phyloP scores from a whole-genome alignment of 495 filamentous ascomycete species.

The Tuber calosporum region DNA sequence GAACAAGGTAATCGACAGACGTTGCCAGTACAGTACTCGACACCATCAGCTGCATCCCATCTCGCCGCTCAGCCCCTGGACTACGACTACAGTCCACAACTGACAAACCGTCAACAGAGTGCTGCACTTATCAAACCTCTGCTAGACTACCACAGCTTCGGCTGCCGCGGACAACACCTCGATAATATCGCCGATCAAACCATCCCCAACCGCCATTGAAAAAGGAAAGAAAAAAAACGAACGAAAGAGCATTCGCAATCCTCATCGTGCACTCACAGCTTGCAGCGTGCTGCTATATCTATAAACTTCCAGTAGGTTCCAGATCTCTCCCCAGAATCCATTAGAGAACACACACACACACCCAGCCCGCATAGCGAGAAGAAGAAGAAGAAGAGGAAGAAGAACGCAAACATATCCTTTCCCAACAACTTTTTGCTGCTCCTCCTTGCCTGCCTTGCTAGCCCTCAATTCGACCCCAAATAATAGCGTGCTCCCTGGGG shows the following conservation, averaged over 20 bases:
- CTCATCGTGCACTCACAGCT: background rate
- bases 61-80: constrained; percentile 27
- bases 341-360: background rate
- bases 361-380: background rate
- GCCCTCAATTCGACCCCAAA: background rate
- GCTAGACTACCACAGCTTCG: constrained; percentile 3
- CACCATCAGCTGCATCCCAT: background rate
- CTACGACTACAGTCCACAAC: constrained; percentile 16
- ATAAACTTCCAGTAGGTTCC: background rate
- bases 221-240: background rate
- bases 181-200: background rate
- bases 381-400: too few species aligned
- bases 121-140: background rate
- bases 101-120: background rate
- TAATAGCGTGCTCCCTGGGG: background rate
- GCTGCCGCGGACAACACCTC: constrained; percentile 12
- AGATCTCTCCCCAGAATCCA: background rate
- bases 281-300: background rate
- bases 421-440: background rate
- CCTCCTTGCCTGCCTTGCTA: background rate
- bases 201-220: background rate
- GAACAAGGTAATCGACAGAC: background rate
- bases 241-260: background rate
- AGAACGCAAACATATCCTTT: background rate
- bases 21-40: background rate